Percentiles rank a stretch among this genome's conserved stretches.
These are phyloP conservation scores for Trichoderma parareesei DNA, from an alignment of 495 filamentous ascomycete genomes.

Conservation along the genomic window DNA sequence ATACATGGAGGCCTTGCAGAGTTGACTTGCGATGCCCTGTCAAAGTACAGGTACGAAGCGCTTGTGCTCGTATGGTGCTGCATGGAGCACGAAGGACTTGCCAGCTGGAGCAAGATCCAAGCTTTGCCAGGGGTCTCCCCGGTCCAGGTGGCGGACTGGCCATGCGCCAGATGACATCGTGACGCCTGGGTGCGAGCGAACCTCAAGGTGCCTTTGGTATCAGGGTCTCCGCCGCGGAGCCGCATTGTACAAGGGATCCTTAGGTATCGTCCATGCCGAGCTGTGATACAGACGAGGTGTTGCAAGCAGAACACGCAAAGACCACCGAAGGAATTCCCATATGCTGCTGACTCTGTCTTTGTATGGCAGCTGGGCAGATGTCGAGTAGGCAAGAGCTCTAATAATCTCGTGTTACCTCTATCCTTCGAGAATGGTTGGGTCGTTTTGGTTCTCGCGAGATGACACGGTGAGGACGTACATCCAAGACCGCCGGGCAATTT, in stretches of 20 bases:
- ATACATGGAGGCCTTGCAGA: conserved; percentile 4
- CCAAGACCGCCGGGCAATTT: not conserved
- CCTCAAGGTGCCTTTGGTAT: not conserved
- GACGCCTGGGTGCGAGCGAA: not conserved
- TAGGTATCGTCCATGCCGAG: not conserved
- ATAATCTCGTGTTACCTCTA: not conserved
- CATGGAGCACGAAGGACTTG: not conserved
- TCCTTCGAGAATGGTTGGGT: not conserved
- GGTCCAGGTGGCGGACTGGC: not conserved
- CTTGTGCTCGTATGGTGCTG: not conserved
- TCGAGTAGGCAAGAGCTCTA: not conserved
- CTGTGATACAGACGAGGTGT: not conserved
- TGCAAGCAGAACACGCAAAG: not conserved
- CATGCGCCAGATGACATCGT: not conserved
- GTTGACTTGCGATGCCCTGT: conserved; percentile 2
- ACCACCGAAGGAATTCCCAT: not conserved
- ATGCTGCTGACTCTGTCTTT: not conserved
- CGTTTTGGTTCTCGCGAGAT: not conserved
- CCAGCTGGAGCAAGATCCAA: not conserved
- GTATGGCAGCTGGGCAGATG: not conserved
- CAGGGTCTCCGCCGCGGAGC: not conserved
- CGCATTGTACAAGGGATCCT: not conserved
- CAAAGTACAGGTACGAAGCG: not conserved
- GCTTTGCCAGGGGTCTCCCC: not conserved
- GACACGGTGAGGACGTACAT: not conserved